These are phyloP conservation scores for Aspergillus latus DNA, from an alignment of 2,329 filamentous ascomycete genomes.

Conservation along the genomic window DNA sequence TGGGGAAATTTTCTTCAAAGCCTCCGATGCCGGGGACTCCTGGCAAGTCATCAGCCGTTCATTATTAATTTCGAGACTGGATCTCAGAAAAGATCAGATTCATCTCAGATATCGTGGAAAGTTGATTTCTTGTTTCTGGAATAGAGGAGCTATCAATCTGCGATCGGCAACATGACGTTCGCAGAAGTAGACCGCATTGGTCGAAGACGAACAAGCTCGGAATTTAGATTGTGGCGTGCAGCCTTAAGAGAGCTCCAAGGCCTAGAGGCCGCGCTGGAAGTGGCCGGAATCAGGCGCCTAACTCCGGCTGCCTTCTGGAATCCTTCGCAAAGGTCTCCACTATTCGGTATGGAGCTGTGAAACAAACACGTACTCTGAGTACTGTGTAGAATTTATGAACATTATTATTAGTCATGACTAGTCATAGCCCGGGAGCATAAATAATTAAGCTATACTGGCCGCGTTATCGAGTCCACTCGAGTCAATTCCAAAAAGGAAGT, in stretches of 20 bases:
- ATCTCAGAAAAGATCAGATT: not conserved
- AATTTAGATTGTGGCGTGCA: conserved; percentile 9
- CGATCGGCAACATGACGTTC: not conserved
- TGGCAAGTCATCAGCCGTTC: not conserved
- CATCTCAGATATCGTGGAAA: not conserved
- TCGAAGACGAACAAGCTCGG: conserved; percentile 5
- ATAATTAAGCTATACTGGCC: not conserved
- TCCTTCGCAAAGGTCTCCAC: not conserved
- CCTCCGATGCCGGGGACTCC: conserved; percentile 12
- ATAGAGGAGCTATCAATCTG: not conserved
- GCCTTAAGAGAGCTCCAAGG: not conserved
- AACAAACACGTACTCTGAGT: not conserved
- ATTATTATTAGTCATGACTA: too few relatives aligned
- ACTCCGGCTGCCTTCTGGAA: not conserved
- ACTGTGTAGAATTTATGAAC: too few relatives aligned
- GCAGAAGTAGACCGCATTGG: not conserved
- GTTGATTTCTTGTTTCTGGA: not conserved
- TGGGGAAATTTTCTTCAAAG: conserved; percentile 18
- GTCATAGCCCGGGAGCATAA: not conserved
- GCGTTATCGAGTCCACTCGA: too few relatives aligned
- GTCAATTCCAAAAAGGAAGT: not conserved
- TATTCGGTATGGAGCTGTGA: not conserved
- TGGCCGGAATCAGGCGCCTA: not conserved
- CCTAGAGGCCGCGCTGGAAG: not conserved
- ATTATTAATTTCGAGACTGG: conserved; percentile 4